Percentiles rank a stretch among this genome's conserved stretches.
phyloP scores from a whole-genome alignment of 352 stramenopile species.

The Thraustochytrium sp. region DNA sequence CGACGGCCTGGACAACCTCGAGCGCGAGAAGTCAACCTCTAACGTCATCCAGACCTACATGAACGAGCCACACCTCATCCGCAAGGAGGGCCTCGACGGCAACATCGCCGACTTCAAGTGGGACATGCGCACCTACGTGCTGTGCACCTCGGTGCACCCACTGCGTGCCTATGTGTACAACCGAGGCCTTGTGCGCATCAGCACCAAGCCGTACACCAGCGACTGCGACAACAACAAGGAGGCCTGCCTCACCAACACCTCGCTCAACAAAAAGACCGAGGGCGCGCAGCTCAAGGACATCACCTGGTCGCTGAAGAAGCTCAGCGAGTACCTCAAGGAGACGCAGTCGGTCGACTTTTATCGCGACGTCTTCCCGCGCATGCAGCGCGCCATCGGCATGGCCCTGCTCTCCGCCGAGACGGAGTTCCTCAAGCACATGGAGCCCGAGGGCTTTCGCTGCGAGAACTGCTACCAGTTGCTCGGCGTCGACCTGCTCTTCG shows the following conservation, averaged over 20 bases:
- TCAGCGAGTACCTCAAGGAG: slow-evolving; percentile 27
- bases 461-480: slow-evolving; percentile 43
- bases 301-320: slow-evolving; percentile 44
- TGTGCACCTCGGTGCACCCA: slow-evolving; percentile 9
- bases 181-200: slow-evolving; percentile 37
- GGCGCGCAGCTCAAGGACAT: slow-evolving; percentile 44
- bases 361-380: slow-evolving; percentile 18
- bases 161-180: slow-evolving; percentile 42
- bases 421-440: slow-evolving; percentile 19
- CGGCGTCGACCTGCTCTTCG: slow-evolving; percentile 35
- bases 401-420: slow-evolving; percentile 17
- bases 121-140: slow-evolving; percentile 36
- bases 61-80: slow-evolving; percentile 28
- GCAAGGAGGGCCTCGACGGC: slow-evolving; percentile 26
- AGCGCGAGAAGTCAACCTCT: slow-evolving; percentile 12
- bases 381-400: slow-evolving; percentile 39
- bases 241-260: slow-evolving; percentile 42
- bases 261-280: slow-evolving; percentile 41
- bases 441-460: slow-evolving; percentile 18
- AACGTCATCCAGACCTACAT: slow-evolving; percentile 42
- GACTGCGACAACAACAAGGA: slow-evolving; percentile 36
- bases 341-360: neutral
- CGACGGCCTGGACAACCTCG: neutral
- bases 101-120: slow-evolving; percentile 30
- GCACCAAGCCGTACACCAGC: slow-evolving; percentile 9